These are phyloP conservation scores for Ophiostoma sp. DNA, from an alignment of 2,329 filamentous ascomycete species.

Conservation along the genomic window DNA sequence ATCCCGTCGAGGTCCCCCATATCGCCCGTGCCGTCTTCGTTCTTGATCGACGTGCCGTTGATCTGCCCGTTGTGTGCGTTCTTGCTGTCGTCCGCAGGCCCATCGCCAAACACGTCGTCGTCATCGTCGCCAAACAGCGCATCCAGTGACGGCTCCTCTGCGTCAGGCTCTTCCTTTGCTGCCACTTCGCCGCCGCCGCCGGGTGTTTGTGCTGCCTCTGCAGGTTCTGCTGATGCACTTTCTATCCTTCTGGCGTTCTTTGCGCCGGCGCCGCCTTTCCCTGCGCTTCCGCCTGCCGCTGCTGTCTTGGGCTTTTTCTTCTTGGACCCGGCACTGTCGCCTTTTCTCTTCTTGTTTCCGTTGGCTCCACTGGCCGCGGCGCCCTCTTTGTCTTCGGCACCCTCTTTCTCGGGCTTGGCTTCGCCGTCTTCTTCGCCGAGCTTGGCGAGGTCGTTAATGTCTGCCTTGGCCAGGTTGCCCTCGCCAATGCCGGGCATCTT, in stretches of 20 bases:
- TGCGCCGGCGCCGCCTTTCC: background rate
- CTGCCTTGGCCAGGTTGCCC: slow-evolving; percentile 35
- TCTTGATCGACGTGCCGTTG: background rate
- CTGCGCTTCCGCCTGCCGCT: background rate
- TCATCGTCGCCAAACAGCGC: slow-evolving; percentile 23
- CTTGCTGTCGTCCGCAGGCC: background rate
- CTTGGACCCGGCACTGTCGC: background rate
- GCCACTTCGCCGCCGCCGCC: background rate
- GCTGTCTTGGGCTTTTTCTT: slow-evolving; percentile 16
- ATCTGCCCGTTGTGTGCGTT: background rate
- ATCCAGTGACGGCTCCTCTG: slow-evolving; percentile 22
- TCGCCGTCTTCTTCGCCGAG: slow-evolving; percentile 26
- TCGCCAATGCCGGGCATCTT: slow-evolving; percentile 69
- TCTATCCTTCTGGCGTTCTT: background rate
- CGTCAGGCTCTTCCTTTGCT: slow-evolving; percentile 20
- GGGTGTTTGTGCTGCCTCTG: background rate
- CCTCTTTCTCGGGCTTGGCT: background rate
- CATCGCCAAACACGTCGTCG: slow-evolving; percentile 2
- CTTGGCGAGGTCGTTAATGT: slow-evolving; percentile 29
- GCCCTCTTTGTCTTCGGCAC: slow-evolving; percentile 28
- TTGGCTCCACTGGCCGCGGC: slow-evolving; percentile 25
- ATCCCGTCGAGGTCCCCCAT: background rate
- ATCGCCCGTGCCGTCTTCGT: background rate
- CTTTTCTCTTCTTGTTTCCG: slow-evolving; percentile 12
- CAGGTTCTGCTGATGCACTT: background rate